Conservation (phyloP, 2,329 filamentous ascomycete species). For the Aspergillus ochraceus region DNA sequence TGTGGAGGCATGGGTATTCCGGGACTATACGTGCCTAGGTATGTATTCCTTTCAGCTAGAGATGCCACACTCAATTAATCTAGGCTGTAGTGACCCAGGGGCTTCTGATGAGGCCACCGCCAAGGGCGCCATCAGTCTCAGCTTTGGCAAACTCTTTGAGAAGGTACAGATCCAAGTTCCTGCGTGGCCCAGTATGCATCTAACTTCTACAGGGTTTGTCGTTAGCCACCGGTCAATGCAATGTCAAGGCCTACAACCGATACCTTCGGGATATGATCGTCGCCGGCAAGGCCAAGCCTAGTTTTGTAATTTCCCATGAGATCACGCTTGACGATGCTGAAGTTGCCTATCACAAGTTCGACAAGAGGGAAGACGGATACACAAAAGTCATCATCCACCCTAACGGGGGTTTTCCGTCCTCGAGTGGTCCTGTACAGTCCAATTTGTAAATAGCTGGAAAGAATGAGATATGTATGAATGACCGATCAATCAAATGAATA, state of each 20-base stretch:
- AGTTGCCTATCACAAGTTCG: slow-evolving; percentile 64
- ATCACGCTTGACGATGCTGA: slow-evolving; percentile 63
- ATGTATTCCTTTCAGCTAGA: not conserved
- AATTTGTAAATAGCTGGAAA: too few relatives aligned
- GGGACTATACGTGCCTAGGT: slow-evolving; percentile 52
- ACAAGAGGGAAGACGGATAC: slow-evolving; percentile 65
- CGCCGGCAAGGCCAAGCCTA: slow-evolving; percentile 63
- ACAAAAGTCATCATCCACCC: slow-evolving; percentile 69
- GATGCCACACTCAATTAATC: not conserved
- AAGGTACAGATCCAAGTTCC: slow-evolving; percentile 47
- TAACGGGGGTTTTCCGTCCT: slow-evolving; percentile 47
- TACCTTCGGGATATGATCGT: slow-evolving; percentile 67
- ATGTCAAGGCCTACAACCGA: slow-evolving; percentile 67
- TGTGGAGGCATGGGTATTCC: slow-evolving; percentile 64
- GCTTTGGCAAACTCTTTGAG: slow-evolving; percentile 68
- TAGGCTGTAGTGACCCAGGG: slow-evolving; percentile 53
- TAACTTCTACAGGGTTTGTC: slow-evolving; percentile 51
- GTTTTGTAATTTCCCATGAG: slow-evolving; percentile 66
- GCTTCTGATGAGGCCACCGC: slow-evolving; percentile 60
- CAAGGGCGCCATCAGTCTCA: slow-evolving; percentile 65
- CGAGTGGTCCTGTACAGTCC: too few relatives aligned
- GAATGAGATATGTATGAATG: too few relatives aligned
- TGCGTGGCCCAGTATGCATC: not conserved
- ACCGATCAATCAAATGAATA: too few relatives aligned
- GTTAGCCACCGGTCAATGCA: slow-evolving; percentile 64